These are phyloP conservation scores for Hanseniaspora sp. DNA, from an alignment of 1,139 yeast species.

Conservation along the genomic window DNA sequence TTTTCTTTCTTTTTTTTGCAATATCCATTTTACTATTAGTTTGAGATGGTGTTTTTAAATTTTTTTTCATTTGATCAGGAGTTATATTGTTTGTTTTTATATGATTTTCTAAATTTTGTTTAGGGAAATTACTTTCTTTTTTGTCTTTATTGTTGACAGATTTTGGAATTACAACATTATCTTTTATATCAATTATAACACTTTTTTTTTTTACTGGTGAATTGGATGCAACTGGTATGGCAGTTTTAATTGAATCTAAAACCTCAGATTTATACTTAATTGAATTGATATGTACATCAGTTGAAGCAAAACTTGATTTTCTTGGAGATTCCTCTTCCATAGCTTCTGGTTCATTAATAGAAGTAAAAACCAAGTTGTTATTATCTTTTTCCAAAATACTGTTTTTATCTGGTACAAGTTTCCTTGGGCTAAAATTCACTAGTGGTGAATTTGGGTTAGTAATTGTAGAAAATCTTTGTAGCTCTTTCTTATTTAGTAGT, in stretches of 20 bases:
- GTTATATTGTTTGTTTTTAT: not conserved
- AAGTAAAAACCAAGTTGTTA: not conserved
- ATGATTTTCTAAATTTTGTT: not conserved
- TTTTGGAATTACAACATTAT: not conserved
- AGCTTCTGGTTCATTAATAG: not conserved
- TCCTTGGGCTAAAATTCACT: not conserved
- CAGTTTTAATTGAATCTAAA: not conserved
- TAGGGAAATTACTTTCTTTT: not conserved
- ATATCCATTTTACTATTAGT: not conserved
- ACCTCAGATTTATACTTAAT: not conserved
- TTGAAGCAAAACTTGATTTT: no score
- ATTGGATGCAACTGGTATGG: not conserved
- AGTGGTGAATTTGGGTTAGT: conserved; percentile 3
- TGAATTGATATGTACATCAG: not conserved
- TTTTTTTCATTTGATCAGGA: not conserved
- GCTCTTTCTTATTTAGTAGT: not conserved
- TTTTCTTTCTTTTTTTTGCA: conserved; percentile 12
- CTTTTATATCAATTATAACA: not conserved
- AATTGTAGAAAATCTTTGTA: not conserved
- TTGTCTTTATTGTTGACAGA: not conserved
- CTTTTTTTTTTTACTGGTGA: not conserved
- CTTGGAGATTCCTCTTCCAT: not conserved
- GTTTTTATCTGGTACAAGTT: not conserved
- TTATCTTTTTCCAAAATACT: not conserved
- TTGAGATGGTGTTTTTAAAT: not conserved